Conservation (phyloP, 768 basidiomycete species). For the Agaricus sinodeliciosus region DNA sequence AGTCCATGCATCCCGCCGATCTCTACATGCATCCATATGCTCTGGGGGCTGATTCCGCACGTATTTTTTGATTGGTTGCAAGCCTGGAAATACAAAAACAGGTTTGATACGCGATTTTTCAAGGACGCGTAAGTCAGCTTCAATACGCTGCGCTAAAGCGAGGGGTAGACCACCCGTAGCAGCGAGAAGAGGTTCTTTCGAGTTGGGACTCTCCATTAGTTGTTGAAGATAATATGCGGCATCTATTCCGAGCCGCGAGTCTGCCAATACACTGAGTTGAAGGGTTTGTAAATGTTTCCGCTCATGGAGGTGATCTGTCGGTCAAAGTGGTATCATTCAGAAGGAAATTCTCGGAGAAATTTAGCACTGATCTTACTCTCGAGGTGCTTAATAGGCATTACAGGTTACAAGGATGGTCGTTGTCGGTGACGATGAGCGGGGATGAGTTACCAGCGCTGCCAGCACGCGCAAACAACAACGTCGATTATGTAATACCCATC, state of each 20-base stretch:
- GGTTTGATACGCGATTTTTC: constrained; percentile 94
- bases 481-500: constrained; percentile 20
- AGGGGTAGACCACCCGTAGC: constrained; percentile 94
- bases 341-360: background rate
- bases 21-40: constrained; percentile 64
- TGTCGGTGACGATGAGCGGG: constrained; percentile 21
- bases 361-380: constrained; percentile 51
- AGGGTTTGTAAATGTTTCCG: constrained; percentile 84
- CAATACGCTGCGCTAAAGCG: constrained; percentile 81
- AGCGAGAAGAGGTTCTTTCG: constrained; percentile 87
- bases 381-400: constrained; percentile 79
- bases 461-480: constrained; percentile 21
- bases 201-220: constrained; percentile 67
- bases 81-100: constrained; percentile 95
- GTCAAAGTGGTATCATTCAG: constrained; percentile 11
- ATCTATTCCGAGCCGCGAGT: constrained; percentile 96
- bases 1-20: constrained; percentile 82
- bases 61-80: constrained; percentile 70
- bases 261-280: constrained; percentile 73
- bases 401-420: constrained; percentile 14
- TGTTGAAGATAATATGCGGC: constrained; percentile 83
- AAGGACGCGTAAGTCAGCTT: constrained; percentile 83
- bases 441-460: constrained; percentile 27
- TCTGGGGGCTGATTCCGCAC: constrained; percentile 55
- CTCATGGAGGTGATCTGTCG: constrained; percentile 74